phyloP scores from a whole-genome alignment of 768 basidiomycete species.

The Leucogyrophana mollusca region DNA sequence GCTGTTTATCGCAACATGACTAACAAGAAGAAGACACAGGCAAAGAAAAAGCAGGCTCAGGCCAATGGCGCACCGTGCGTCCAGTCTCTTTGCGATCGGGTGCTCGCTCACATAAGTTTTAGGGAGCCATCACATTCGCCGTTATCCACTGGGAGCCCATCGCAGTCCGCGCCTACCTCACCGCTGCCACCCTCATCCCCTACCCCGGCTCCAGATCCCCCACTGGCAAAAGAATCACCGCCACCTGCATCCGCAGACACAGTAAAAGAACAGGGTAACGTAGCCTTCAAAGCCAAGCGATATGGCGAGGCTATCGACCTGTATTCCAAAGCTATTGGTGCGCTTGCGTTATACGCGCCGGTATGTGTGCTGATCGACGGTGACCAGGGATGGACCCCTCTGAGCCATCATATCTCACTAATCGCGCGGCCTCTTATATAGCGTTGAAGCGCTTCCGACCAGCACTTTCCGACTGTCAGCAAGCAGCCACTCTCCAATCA shows the following conservation, averaged over 20 bases:
- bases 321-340: slow-evolving; percentile 77
- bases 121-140: too few species aligned
- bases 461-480: slow-evolving; percentile 79
- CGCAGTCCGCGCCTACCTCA: slow-evolving; percentile 10
- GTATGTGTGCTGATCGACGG: slow-evolving; percentile 5
- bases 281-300: slow-evolving; percentile 63
- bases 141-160: not conserved
- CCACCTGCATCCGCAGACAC: slow-evolving; percentile 45
- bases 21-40: slow-evolving; percentile 29
- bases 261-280: slow-evolving; percentile 76
- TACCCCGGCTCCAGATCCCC: slow-evolving; percentile 6
- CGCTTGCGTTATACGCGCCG: slow-evolving; percentile 3
- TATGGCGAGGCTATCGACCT: slow-evolving; percentile 70
- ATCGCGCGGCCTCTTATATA: slow-evolving; percentile 87
- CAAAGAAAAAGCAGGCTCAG: slow-evolving; percentile 27
- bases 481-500: slow-evolving; percentile 65
- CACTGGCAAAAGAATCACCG: slow-evolving; percentile 14
- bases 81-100: too few species aligned
- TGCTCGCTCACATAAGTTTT: too few species aligned
- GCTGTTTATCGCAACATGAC: slow-evolving; percentile 19
- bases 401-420: slow-evolving; percentile 79
- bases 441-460: slow-evolving; percentile 71
- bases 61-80: slow-evolving; percentile 24
- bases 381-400: slow-evolving; percentile 52
- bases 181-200: slow-evolving; percentile 16